Evolutionary conservation across 202 grass and related monocot species (phyloP).

Genomic region (Setaria viridis): DNA sequence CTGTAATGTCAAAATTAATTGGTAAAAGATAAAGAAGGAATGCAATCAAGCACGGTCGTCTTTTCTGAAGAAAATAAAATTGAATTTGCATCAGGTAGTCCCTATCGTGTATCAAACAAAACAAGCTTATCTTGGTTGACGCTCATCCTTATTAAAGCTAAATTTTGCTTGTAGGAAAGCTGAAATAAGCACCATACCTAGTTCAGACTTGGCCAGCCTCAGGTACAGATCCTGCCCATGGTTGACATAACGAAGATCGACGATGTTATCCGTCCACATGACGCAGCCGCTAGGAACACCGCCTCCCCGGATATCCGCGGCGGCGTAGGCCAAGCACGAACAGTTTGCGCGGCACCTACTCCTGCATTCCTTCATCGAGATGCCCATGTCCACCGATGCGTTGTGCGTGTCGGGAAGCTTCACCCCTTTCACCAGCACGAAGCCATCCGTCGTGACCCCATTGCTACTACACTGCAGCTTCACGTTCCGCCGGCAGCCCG

Average conservation of each 20-base stretch:
- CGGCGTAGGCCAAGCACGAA: conserved; percentile 54
- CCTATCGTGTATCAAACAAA: no score
- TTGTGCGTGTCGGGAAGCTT: conserved; percentile 54
- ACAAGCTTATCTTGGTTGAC: no score
- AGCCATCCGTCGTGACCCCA: conserved; percentile 30
- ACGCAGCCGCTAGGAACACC: background rate
- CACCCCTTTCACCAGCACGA: background rate
- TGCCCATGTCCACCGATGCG: background rate
- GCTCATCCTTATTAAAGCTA: background rate
- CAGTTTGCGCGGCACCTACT: conserved; percentile 35
- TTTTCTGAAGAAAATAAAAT: background rate
- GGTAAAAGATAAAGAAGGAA: background rate
- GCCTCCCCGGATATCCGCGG: conserved; percentile 20
- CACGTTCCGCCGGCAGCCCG: background rate
- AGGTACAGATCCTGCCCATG: background rate
- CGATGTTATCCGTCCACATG: conserved; percentile 45
- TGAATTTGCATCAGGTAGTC: background rate
- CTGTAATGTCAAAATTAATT: conserved; percentile 14
- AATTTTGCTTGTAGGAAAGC: background rate
- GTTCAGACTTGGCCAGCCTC: background rate
- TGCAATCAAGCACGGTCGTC: background rate
- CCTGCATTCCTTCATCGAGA: background rate
- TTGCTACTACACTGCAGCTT: background rate
- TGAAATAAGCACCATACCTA: background rate
- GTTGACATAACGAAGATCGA: conserved; percentile 37